These are phyloP conservation scores for Aureobasidium lini DNA, from an alignment of 2,329 filamentous ascomycete species.

Conservation along the genomic window DNA sequence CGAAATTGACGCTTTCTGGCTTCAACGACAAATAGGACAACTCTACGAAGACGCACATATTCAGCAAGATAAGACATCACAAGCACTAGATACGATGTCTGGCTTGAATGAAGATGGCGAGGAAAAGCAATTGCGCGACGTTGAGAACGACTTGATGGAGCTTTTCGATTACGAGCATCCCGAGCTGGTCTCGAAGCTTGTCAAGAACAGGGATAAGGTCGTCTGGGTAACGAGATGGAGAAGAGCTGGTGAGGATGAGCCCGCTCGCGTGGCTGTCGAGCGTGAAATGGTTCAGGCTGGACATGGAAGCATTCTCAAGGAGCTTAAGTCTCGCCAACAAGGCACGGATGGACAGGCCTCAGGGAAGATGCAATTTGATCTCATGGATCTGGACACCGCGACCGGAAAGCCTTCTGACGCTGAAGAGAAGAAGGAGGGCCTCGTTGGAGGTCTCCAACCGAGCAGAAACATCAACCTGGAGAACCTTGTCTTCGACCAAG, in stretches of 20 bases:
- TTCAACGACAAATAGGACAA: conserved; percentile 83
- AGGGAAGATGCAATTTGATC: conserved; percentile 67
- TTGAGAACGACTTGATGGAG: conserved; percentile 98
- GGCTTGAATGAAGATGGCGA: conserved; percentile 66
- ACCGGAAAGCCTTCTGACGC: conserved; percentile 33
- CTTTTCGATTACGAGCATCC: conserved; percentile 96
- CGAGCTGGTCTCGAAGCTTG: conserved; percentile 82
- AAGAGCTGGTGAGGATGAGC: conserved; percentile 68
- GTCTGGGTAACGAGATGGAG: conserved; percentile 91
- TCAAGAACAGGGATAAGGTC: conserved; percentile 86
- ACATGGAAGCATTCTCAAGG: conserved; percentile 76
- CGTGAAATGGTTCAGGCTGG: conserved; percentile 88
- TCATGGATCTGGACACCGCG: conserved; percentile 67
- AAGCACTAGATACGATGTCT: conserved; percentile 74
- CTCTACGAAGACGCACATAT: conserved; percentile 87
- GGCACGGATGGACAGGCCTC: conserved; percentile 53
- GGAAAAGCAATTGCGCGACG: conserved; percentile 79
- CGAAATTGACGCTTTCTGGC: conserved; percentile 95
- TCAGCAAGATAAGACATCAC: conserved; percentile 84
- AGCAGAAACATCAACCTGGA: conserved; percentile 86
- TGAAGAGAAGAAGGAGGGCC: conserved; percentile 53
- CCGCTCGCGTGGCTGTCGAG: conserved; percentile 68
- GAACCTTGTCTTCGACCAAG: conserved; percentile 93
- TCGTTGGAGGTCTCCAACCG: conserved; percentile 79
- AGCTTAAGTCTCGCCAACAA: conserved; percentile 67